Base-by-base conservation (phyloP, 441 rosid species). In the Codiaeum variegatum region DNA sequence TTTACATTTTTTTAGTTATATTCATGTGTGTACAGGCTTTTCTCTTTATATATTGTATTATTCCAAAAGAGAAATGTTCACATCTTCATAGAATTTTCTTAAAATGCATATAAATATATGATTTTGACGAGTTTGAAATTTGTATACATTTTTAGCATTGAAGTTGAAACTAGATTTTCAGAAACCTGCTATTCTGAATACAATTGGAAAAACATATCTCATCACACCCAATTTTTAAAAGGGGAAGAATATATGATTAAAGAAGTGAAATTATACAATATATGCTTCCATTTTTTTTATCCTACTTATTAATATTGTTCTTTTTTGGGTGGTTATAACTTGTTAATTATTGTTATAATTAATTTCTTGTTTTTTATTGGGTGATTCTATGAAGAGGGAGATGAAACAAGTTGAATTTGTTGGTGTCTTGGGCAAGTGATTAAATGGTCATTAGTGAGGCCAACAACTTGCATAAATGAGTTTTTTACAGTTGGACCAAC, bases 401-500 rank as follows among this genome's bases (percentile, higher is more conserved):
- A 4, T 46, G 51, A 46, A 46, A 2, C 76, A 70, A 88, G 86
- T 70, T 83, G 87, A 56, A 60, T 60, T 60, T 60, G 63, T 5
- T 80, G 85, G 76, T 91, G 87, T 62, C 90, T 82, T 28, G 85
- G 87, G 47, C 97, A 91, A 59, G 88, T 81, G 86, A 84, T 67
- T 77, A 91, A 76, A 75, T 91, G 97, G 80, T 85, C 91, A 72
- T 88, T 91, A 40, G 85, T 82, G 67, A 91, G 84, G 32, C 92
- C 97, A n/a, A 88, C 89, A n/a, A 92, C 92, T 84, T 91, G 92
- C 94, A 91, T 88, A 77, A 89, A 88, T 29, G 89, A 91, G 81
- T 89, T 81, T 21, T 87, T 78, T 23, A 89, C 86, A 10, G 92
- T 87, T 18, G 97, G 90, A 23, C 97, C 97, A 58, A 89, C 94